Evolutionary conservation across 225 moss, liverwort and hornwort genomes (phyloP).

Genomic region (Ulota crispa): DNA sequence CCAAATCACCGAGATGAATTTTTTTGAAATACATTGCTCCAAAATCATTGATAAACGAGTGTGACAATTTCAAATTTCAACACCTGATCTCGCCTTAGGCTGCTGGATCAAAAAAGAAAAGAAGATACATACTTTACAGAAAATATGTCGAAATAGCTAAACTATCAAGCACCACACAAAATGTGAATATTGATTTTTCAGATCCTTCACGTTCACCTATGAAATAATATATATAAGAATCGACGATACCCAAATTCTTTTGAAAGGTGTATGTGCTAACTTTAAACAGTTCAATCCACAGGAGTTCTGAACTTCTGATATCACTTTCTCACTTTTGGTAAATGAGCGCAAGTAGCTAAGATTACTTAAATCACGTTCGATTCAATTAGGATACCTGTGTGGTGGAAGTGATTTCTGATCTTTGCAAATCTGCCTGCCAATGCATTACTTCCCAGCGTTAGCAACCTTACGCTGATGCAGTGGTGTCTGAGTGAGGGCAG

Average conservation of each 20-base stretch:
- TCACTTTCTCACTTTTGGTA: background rate
- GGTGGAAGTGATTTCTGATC: slow-evolving; percentile 22
- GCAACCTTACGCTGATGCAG: background rate
- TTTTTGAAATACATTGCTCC: background rate
- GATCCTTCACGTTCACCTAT: background rate
- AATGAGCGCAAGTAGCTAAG: background rate
- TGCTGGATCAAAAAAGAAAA: background rate
- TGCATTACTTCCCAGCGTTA: background rate
- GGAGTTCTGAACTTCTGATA: background rate
- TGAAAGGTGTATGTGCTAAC: background rate
- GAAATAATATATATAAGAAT: background rate
- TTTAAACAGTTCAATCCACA: background rate
- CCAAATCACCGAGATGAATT: background rate
- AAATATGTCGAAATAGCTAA: background rate
- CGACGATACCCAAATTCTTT: background rate
- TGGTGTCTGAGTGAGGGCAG: background rate
- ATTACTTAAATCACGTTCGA: background rate
- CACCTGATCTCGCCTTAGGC: background rate
- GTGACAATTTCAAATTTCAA: background rate
- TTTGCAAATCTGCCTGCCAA: slow-evolving; percentile 41
- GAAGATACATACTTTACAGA: background rate
- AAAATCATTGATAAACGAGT: background rate
- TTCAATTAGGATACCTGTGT: slow-evolving; percentile 24
- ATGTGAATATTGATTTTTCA: background rate
- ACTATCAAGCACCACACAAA: background rate